A percentile compares a stretch with the other conserved stretches of the same genome.
Evolutionary conservation across 805 yeast genomes (phyloP).

Genomic region (Candida nanaspora): DNA sequence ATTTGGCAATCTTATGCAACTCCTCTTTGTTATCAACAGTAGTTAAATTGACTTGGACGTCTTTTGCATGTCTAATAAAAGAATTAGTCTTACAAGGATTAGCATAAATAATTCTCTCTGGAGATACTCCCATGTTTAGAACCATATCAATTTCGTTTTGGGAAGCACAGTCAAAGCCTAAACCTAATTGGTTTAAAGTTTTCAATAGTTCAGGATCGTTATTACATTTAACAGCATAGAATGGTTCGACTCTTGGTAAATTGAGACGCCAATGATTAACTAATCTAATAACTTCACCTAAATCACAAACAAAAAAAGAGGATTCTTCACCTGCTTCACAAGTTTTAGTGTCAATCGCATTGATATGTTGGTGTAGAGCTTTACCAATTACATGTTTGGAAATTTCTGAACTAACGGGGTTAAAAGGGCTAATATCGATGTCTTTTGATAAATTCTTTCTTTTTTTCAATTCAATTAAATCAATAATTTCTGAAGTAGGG

Average conservation of each 20-base stretch:
- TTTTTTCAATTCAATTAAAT: not conserved
- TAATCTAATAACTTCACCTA: slow-evolving; percentile 62
- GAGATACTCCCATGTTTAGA: slow-evolving; percentile 52
- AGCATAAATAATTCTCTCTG: slow-evolving; percentile 76
- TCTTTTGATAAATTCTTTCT: too few species aligned
- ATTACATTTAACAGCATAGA: slow-evolving; percentile 93
- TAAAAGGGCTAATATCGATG: not conserved
- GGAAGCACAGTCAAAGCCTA: slow-evolving; percentile 91
- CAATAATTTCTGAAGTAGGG: not conserved
- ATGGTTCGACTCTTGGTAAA: slow-evolving; percentile 77
- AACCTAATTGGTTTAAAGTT: slow-evolving; percentile 53
- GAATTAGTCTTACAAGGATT: slow-evolving; percentile 92
- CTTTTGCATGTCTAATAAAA: slow-evolving; percentile 65
- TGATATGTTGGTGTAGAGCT: slow-evolving; percentile 32
- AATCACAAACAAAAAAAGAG: slow-evolving; percentile 83
- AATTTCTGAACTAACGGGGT: not conserved
- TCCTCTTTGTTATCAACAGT: slow-evolving; percentile 90
- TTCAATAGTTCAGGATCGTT: slow-evolving; percentile 56
- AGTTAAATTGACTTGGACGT: slow-evolving; percentile 53
- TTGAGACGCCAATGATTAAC: slow-evolving; percentile 52
- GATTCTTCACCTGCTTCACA: slow-evolving; percentile 76
- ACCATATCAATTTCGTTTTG: slow-evolving; percentile 70
- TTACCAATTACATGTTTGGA: slow-evolving; percentile 2
- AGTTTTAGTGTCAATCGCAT: slow-evolving; percentile 41
- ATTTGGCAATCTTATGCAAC: slow-evolving; percentile 59